phyloP scores from a whole-genome alignment of 2,329 filamentous ascomycete species.

The Coniella lustricola region DNA sequence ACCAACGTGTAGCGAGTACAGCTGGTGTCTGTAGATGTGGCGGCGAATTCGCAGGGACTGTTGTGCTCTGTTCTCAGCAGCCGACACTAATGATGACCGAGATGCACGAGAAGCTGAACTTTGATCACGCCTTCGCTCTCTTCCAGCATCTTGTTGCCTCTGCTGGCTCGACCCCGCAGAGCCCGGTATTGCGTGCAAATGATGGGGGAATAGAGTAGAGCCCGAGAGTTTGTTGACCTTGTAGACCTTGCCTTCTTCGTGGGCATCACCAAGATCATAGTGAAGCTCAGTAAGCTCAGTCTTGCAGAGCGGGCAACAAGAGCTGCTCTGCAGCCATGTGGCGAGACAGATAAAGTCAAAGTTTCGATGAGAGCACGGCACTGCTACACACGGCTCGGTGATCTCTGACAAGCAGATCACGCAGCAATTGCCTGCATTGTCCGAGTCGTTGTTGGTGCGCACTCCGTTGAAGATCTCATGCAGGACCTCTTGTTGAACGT shows the following conservation, averaged over 20 bases:
- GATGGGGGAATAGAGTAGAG: not conserved
- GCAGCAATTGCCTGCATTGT: slow-evolving; percentile 44
- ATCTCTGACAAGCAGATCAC: slow-evolving; percentile 81
- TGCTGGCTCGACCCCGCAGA: not conserved
- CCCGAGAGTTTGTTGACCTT: slow-evolving; percentile 32
- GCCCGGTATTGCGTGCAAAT: not conserved
- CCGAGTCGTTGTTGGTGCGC: slow-evolving; percentile 8
- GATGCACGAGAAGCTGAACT: not conserved
- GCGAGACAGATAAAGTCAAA: slow-evolving; percentile 83
- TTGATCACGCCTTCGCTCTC: not conserved
- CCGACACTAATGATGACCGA: not conserved
- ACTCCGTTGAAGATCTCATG: slow-evolving; percentile 39
- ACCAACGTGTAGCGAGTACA: slow-evolving; percentile 77
- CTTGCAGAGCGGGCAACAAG: slow-evolving; percentile 75
- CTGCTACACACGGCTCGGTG: slow-evolving; percentile 62
- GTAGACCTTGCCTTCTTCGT: slow-evolving; percentile 50
- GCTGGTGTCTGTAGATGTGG: slow-evolving; percentile 62
- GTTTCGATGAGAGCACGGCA: slow-evolving; percentile 70
- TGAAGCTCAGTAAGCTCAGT: slow-evolving; percentile 49
- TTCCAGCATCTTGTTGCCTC: not conserved
- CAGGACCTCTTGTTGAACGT: slow-evolving; percentile 36
- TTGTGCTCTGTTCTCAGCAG: not conserved
- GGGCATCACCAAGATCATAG: slow-evolving; percentile 51
- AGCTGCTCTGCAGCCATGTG: slow-evolving; percentile 69
- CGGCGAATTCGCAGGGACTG: slow-evolving; percentile 50